These are phyloP conservation scores for Penicillium dipodomyicola DNA, from an alignment of 495 filamentous ascomycete species.

Conservation along the genomic window DNA sequence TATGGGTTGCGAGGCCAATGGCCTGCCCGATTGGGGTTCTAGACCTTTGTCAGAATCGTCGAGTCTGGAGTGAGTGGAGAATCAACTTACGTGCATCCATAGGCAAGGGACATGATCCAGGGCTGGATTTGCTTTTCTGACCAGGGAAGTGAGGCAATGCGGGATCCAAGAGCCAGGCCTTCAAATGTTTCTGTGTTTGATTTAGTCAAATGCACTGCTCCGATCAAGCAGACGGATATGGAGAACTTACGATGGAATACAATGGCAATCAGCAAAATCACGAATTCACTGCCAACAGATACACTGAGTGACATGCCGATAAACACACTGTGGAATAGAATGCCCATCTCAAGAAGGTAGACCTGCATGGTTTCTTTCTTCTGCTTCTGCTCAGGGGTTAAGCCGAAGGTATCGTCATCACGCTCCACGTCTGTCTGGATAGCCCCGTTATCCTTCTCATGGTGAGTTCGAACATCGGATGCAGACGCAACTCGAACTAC, in stretches of 20 bases:
- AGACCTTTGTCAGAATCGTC: conserved; percentile 19
- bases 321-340: conserved; percentile 76
- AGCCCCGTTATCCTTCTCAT: conserved; percentile 15
- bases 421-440: conserved; percentile 25
- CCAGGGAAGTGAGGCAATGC: conserved; percentile 49
- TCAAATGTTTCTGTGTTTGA: conserved; percentile 51
- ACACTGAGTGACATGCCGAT: conserved; percentile 80
- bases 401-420: conserved; percentile 7
- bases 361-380: conserved; percentile 56
- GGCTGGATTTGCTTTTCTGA: conserved; percentile 45
- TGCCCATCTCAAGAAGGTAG: conserved; percentile 72
- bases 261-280: conserved; percentile 70
- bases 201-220: conserved; percentile 22
- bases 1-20: conserved; percentile 64
- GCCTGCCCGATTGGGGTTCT: conserved; percentile 84
- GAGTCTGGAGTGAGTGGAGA: background rate
- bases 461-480: conserved; percentile 18
- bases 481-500: conserved; percentile 29
- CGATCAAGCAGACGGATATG: background rate
- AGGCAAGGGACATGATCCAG: conserved; percentile 83
- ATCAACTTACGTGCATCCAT: conserved; percentile 51
- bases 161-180: conserved; percentile 64
- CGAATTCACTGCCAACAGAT: conserved; percentile 65
- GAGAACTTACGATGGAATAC: conserved; percentile 60
- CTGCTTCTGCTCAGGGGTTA: conserved; percentile 28